These are phyloP conservation scores for Phytophthora aleatoria DNA, from an alignment of 352 stramenopile genomes.

Conservation along the genomic window DNA sequence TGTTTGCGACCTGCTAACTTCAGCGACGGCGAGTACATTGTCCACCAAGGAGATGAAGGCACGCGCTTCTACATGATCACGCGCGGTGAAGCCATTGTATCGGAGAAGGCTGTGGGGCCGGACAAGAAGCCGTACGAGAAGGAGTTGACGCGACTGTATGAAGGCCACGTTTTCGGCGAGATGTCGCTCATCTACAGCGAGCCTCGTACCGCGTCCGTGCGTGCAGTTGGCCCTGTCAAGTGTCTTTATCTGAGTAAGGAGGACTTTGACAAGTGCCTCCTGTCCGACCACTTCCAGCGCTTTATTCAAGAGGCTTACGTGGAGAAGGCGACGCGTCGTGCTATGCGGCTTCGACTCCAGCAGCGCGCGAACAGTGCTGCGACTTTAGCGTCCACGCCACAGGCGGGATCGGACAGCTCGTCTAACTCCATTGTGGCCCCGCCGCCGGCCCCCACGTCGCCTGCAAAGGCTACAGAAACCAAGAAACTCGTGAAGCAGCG, in stretches of 20 bases:
- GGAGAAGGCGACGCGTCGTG: constrained; percentile 81
- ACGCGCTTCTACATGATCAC: constrained; percentile 92
- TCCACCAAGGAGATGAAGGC: constrained; percentile 88
- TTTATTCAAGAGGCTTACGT: constrained; percentile 89
- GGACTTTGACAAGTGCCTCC: constrained; percentile 87
- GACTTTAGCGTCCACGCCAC: constrained; percentile 18
- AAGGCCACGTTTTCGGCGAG: constrained; percentile 89
- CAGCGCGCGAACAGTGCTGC: constrained; percentile 49
- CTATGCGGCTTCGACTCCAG: constrained; percentile 80
- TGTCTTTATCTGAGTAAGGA: constrained; percentile 88
- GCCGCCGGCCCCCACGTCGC: constrained; percentile 54
- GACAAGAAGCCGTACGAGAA: constrained; percentile 63
- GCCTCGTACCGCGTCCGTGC: constrained; percentile 81
- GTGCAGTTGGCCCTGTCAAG: constrained; percentile 79
- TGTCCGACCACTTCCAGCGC: constrained; percentile 83
- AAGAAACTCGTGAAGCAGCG: constrained; percentile 84
- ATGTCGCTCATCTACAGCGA: constrained; percentile 91
- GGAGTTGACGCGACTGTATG: constrained; percentile 84
- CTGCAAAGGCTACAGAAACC: constrained; percentile 73
- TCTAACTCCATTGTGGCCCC: constrained; percentile 37
- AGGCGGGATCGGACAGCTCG: constrained; percentile 28
- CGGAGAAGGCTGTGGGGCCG: constrained; percentile 54
- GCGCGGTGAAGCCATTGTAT: constrained; percentile 82
- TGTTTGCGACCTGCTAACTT: constrained; percentile 85
- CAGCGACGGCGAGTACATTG: constrained; percentile 87